These are phyloP conservation scores for Gossypium herbaceum DNA, from an alignment of 345 rosid genomes.

Conservation along the genomic window DNA sequence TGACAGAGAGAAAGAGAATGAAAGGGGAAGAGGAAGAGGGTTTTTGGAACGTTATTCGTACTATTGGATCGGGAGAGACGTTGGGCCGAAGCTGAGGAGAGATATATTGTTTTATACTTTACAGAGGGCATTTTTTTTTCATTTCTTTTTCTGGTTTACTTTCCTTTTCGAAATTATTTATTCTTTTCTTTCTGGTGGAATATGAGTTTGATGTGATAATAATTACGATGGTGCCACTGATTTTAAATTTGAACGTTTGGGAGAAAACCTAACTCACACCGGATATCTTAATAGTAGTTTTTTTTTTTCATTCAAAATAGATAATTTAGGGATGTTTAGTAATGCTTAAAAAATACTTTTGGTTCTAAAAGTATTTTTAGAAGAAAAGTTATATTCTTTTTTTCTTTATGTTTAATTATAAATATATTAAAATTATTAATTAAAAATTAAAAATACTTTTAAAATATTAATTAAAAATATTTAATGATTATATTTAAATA, in stretches of 20 bases:
- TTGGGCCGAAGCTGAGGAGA: background rate
- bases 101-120: background rate
- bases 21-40: constrained; percentile 8
- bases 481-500: no score
- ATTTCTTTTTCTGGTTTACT: background rate
- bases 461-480: no score
- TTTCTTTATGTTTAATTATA: no score
- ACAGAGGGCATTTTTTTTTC: no score
- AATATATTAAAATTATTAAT: no score
- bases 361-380: fast-evolving
- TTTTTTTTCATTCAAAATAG: no score
- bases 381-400: no score
- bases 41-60: constrained; percentile 18
- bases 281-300: background rate
- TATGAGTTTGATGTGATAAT: constrained; percentile 12
- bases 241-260: constrained; percentile 38
- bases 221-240: constrained; percentile 25
- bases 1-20: constrained; percentile 15
- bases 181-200: background rate
- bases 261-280: constrained; percentile 14
- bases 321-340: no score
- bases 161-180: background rate
- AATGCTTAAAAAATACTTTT: no score
- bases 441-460: no score
- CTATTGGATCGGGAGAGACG: background rate